A percentile compares a stretch with the other conserved stretches of the same genome.
phyloP scores from a whole-genome alignment of 108 stramenopile genomes.

The Nitzschia palea region DNA sequence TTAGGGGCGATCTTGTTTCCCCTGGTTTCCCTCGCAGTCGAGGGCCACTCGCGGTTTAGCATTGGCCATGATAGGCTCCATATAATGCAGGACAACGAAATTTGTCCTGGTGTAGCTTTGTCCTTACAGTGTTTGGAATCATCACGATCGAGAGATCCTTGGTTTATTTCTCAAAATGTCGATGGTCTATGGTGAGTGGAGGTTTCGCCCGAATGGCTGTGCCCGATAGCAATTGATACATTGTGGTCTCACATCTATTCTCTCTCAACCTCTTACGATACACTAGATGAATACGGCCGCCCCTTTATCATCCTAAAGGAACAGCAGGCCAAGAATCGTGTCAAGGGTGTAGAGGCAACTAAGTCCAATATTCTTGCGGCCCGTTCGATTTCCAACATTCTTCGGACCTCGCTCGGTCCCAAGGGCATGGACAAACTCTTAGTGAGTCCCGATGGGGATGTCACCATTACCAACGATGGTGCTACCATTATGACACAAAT shows the following conservation, averaged over 20 bases:
- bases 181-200: conserved; percentile 39
- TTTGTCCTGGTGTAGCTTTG: too few species aligned
- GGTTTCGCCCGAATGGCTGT: too few species aligned
- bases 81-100: too few species aligned
- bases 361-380: conserved; percentile 98
- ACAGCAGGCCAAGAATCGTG: conserved; percentile 94
- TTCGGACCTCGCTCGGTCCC: conserved; percentile 97
- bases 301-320: conserved; percentile 99
- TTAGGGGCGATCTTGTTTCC: too few species aligned
- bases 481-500: conserved; percentile 97
- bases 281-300: conserved; percentile 98
- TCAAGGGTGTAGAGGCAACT: conserved; percentile 97
- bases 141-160: too few species aligned
- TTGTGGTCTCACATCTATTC: too few species aligned
- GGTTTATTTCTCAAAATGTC: conserved; percentile 24
- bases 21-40: too few species aligned
- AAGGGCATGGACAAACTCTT: conserved; percentile 99
- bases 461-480: conserved; percentile 99
- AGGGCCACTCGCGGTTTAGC: too few species aligned
- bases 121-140: too few species aligned
- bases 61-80: too few species aligned
- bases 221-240: too few species aligned
- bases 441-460: conserved; percentile 96
- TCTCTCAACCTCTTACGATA: neutral
- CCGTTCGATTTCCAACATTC: conserved; percentile 89